Evolutionary conservation across 2,329 filamentous ascomycete genomes (phyloP).

Genomic region (Colletotrichum liriopes): DNA sequence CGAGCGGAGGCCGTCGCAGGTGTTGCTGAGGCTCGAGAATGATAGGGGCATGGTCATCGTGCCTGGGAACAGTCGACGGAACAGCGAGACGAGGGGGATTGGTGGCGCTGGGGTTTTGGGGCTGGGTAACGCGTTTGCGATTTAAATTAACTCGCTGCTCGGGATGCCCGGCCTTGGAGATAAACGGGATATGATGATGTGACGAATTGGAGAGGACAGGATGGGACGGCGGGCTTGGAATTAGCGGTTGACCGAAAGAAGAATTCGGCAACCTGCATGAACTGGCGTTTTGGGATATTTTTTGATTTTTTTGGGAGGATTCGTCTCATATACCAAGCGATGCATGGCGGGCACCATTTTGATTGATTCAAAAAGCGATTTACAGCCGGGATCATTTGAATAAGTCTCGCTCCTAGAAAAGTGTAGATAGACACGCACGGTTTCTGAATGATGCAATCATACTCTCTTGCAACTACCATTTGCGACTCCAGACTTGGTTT

Average conservation of each 20-base stretch:
- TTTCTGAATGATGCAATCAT: not conserved
- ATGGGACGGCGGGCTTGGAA: not conserved
- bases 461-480: constrained; percentile 1
- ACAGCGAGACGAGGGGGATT: constrained; percentile 32
- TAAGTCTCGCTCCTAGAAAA: not conserved
- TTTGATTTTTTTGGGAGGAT: not conserved
- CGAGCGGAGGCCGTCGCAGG: constrained; percentile 29
- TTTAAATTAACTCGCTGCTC: not conserved
- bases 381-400: not conserved
- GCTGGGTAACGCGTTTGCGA: constrained; percentile 29
- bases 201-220: not conserved
- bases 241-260: not conserved
- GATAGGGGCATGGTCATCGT: constrained; percentile 32
- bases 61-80: constrained; percentile 26
- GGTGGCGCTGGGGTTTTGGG: constrained; percentile 31
- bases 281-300: constrained; percentile 8
- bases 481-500: not conserved
- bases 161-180: too few relatives aligned
- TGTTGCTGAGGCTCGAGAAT: constrained; percentile 32
- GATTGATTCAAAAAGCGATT: not conserved
- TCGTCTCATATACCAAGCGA: constrained; percentile 20
- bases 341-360: constrained; percentile 19
- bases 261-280: constrained; percentile 13
- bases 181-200: not conserved
- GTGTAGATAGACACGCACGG: not conserved